Evolutionary conservation across 768 basidiomycete species (phyloP).

Genomic region (Leccinum fibrillosum): DNA sequence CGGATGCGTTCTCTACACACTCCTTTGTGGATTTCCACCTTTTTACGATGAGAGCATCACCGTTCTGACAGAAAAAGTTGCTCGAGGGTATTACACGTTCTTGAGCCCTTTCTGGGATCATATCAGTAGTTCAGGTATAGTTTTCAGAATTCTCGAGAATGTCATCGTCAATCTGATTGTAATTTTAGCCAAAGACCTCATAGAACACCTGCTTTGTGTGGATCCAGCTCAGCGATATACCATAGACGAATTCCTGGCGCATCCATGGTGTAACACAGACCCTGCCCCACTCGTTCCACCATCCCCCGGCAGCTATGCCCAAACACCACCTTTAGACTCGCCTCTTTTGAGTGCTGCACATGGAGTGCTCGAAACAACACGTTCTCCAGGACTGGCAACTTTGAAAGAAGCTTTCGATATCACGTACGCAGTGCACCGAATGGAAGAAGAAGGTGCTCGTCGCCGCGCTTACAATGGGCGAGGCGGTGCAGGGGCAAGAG

Average conservation of each 20-base stretch:
- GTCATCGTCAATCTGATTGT: slow-evolving; percentile 10
- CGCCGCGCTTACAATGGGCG: slow-evolving; percentile 77
- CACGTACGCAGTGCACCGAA: slow-evolving; percentile 97
- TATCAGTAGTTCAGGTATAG: slow-evolving; percentile 70
- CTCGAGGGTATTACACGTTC: slow-evolving; percentile 96
- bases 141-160: slow-evolving; percentile 10
- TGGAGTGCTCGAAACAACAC: slow-evolving; percentile 67
- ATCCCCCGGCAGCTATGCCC: slow-evolving; percentile 53
- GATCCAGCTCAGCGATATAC: slow-evolving; percentile 95
- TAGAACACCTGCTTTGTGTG: slow-evolving; percentile 91
- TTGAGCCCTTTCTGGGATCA: slow-evolving; percentile 99
- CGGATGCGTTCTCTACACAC: slow-evolving; percentile 97
- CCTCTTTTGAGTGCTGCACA: slow-evolving; percentile 82
- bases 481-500: slow-evolving; percentile 72
- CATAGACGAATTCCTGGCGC: slow-evolving; percentile 95
- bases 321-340: slow-evolving; percentile 67
- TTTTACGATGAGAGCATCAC: slow-evolving; percentile 99
- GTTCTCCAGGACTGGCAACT: slow-evolving; percentile 88
- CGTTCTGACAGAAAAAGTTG: slow-evolving; percentile 97
- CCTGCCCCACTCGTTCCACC: slow-evolving; percentile 62
- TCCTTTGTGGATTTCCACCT: slow-evolving; percentile 95
- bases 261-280: slow-evolving; percentile 88
- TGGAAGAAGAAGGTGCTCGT: slow-evolving; percentile 97
- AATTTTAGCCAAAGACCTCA: slow-evolving; percentile 83
- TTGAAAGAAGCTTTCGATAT: slow-evolving; percentile 99